A percentile compares a stretch with the other conserved stretches of the same genome.
These are phyloP conservation scores for Haplosporangium gracile DNA, from an alignment of 192 early-diverging fungal species.

Conservation along the genomic window DNA sequence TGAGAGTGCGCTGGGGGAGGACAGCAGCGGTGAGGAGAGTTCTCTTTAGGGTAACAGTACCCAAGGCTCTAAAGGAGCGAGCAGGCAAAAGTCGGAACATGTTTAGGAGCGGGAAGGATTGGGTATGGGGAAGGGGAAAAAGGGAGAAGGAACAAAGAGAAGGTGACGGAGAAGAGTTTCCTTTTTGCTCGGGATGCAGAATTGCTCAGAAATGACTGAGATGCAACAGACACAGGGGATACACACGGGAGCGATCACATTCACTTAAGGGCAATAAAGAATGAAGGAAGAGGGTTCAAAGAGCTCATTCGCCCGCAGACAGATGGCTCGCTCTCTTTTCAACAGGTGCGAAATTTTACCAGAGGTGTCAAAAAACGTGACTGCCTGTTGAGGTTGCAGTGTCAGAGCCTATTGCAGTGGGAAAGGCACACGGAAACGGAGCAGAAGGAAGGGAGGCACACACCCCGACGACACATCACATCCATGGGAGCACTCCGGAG, in stretches of 20 bases:
- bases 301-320: neutral
- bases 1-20: constrained; percentile 10
- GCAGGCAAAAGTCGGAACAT: constrained; percentile 35
- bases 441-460: neutral
- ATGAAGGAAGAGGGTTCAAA: neutral
- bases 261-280: neutral
- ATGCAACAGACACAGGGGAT: neutral
- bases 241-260: neutral
- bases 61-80: constrained; percentile 6
- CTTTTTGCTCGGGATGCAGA: neutral
- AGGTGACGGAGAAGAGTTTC: neutral
- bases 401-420: neutral
- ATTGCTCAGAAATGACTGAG: neutral
- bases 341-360: constrained; percentile 42
- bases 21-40: constrained; percentile 29
- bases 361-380: constrained; percentile 6
- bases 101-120: neutral
- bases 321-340: constrained; percentile 42
- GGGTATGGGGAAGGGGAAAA: neutral
- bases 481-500: neutral
- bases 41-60: constrained; percentile 24
- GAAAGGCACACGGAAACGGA: neutral
- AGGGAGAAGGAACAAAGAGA: neutral
- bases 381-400: neutral
- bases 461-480: neutral